Evolutionary conservation across 495 filamentous ascomycete species (phyloP), one percentile per base, ranked within the genome.

Genomic region (Trichoderma parareesei): DNA sequence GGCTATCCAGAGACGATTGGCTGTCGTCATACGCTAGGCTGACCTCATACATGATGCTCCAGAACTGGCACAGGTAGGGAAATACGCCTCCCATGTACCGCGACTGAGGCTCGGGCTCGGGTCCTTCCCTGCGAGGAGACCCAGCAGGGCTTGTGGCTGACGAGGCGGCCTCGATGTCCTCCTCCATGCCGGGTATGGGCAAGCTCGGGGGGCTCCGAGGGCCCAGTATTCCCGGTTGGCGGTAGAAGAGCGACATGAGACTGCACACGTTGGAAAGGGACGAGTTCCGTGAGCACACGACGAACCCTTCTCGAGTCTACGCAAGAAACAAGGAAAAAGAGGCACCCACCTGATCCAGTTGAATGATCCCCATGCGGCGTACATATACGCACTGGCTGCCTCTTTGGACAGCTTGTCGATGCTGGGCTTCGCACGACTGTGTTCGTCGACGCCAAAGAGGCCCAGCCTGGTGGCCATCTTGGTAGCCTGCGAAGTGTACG

Each of bases 281-380:
- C 27, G 27, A 27, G 27, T 27, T 27, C 27, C 27, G 27, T 41
- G 40, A 65, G 13, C 20, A 10, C 3, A 33, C 18, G n/a, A 16
- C 9, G 48, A 40, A 42, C 13, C 5, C 11, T 7, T 38, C 35
- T 11, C 10, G 41, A 18, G 6, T 7, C 49, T 33, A 6, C n/a
- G 5, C 7, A 5, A 40, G 35, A 38, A n/a, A 18, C 48, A 44
- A n/a, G 3, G 60, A n/a, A 10, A 20, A 10, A 44, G 46, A 44
- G 46, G 13, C 13, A 40, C 62, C 33, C 60, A 67, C 65, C 49
- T 64, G 10, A 61, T 44, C n/a, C 38, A 60, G 48, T 43, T 44
- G 37, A 48, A 67, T 20, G 38, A 55, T 16, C 65, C 65, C 65
- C 65, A 67, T 4, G 65, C 65, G 2, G 65, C 61, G 53, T 60